A percentile compares a stretch with the other conserved stretches of the same genome.
Evolutionary conservation across 2,329 filamentous ascomycete genomes (phyloP).

Genomic region (Colletotrichum truncatum): DNA sequence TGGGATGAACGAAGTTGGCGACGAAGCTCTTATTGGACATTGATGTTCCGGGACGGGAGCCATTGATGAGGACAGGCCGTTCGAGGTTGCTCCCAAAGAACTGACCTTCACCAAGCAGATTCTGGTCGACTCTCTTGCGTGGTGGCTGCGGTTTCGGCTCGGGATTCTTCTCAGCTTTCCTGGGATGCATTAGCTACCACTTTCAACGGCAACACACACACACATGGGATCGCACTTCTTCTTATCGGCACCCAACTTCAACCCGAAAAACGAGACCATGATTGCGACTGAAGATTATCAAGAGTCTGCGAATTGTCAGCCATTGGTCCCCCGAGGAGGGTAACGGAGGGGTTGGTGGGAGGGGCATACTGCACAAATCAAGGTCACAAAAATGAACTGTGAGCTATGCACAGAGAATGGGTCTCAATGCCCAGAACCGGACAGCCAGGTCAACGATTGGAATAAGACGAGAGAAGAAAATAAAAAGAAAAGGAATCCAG

Average conservation of each 20-base stretch:
- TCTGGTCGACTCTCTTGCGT: constrained; percentile 44
- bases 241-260: constrained; percentile 64
- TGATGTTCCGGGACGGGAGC: constrained; percentile 31
- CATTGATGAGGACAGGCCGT: constrained; percentile 42
- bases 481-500: no score
- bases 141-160: constrained; percentile 33
- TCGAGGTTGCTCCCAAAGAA: constrained; percentile 46
- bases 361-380: constrained; percentile 25
- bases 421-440: background rate
- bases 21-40: constrained; percentile 29
- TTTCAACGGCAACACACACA: background rate
- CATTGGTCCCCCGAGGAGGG: background rate
- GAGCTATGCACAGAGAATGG: constrained; percentile 21
- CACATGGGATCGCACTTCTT: constrained; percentile 54
- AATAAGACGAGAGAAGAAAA: no score
- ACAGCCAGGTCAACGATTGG: constrained; percentile 9
- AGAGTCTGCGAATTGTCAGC: constrained; percentile 12
- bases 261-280: constrained; percentile 69
- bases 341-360: constrained; percentile 12
- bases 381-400: constrained; percentile 3
- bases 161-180: constrained; percentile 33
- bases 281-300: constrained; percentile 26
- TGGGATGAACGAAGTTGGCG: constrained; percentile 30
- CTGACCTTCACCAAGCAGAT: constrained; percentile 43
- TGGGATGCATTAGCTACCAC: constrained; percentile 3